Conservation (phyloP, 139 green algal genomes). For the Asterochloris erici region DNA sequence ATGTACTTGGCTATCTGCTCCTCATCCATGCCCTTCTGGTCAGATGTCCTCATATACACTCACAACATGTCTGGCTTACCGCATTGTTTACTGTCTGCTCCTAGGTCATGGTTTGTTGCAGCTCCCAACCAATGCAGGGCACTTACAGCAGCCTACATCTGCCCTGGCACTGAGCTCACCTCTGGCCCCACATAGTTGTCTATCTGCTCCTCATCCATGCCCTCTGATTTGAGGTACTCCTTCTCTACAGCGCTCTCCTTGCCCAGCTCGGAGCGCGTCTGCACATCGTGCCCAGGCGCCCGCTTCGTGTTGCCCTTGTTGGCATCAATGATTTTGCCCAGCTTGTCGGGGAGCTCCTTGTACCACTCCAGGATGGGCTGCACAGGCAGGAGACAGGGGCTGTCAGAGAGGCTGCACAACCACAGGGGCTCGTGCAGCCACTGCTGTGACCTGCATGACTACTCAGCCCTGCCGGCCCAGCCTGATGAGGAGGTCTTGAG, state of each 20-base stretch:
- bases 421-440: not conserved
- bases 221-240: slow-evolving; percentile 14
- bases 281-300: not conserved
- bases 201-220: slow-evolving; percentile 8
- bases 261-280: not conserved
- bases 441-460: not conserved
- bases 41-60: no score
- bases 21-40: no score
- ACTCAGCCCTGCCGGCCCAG: not conserved
- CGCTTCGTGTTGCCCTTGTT: not conserved
- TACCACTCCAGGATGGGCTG: slow-evolving; percentile 27
- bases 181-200: not conserved
- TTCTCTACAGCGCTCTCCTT: not conserved
- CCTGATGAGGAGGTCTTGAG: no score
- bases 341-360: slow-evolving; percentile 27
- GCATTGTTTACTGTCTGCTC: no score
- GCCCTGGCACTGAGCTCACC: no score
- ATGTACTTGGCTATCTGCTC: no score
- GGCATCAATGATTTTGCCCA: slow-evolving; percentile 41
- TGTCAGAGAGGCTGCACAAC: not conserved
- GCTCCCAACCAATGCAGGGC: no score
- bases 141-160: no score
- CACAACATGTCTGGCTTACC: no score
- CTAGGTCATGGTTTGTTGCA: no score
- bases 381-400: not conserved